Evolutionary conservation across 2,329 filamentous ascomycete species (phyloP).

Genomic region (Trichoderma sp.): DNA sequence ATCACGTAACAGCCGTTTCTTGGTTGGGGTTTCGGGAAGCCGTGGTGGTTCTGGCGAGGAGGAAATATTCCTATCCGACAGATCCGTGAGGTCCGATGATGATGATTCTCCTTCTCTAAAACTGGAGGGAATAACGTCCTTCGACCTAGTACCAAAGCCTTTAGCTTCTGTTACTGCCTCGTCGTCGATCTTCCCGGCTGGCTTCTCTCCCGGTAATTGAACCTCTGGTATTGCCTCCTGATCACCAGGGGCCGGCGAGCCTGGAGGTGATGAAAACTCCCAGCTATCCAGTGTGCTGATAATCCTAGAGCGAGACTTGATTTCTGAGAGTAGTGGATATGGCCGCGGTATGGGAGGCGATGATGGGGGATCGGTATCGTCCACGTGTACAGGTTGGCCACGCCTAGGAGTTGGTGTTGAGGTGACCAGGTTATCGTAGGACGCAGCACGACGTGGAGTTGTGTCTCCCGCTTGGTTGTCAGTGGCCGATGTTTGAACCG

Average conservation of each 20-base stretch:
- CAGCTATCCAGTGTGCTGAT: conserved; percentile 40
- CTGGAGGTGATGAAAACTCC: conserved; percentile 57
- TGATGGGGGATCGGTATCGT: conserved; percentile 53
- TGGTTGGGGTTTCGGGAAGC: conserved; percentile 23
- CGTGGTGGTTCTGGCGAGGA: background rate
- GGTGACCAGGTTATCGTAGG: conserved; percentile 52
- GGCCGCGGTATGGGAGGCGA: conserved; percentile 56
- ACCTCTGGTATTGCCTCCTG: conserved; percentile 24
- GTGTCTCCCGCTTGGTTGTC: conserved; percentile 34
- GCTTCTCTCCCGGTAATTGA: conserved; percentile 21
- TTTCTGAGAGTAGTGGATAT: conserved; percentile 51
- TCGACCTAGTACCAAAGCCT: conserved; percentile 1
- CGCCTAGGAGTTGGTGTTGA: conserved; percentile 61
- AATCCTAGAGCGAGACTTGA: conserved; percentile 46
- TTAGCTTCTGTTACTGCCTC: conserved; percentile 16
- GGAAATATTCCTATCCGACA: conserved; percentile 8
- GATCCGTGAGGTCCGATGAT: conserved; percentile 13
- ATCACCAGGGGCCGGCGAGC: conserved; percentile 44
- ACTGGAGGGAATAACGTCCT: conserved; percentile 33
- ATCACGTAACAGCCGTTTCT: conserved; percentile 15
- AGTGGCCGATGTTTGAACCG: conserved; percentile 1
- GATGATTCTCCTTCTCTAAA: background rate
- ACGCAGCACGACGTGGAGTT: conserved; percentile 44
- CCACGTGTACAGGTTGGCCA: conserved; percentile 48
- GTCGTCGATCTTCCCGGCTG: conserved; percentile 20